These are phyloP conservation scores for Ophiostoma quercus DNA, from an alignment of 2,329 filamentous ascomycete species.

Conservation along the genomic window DNA sequence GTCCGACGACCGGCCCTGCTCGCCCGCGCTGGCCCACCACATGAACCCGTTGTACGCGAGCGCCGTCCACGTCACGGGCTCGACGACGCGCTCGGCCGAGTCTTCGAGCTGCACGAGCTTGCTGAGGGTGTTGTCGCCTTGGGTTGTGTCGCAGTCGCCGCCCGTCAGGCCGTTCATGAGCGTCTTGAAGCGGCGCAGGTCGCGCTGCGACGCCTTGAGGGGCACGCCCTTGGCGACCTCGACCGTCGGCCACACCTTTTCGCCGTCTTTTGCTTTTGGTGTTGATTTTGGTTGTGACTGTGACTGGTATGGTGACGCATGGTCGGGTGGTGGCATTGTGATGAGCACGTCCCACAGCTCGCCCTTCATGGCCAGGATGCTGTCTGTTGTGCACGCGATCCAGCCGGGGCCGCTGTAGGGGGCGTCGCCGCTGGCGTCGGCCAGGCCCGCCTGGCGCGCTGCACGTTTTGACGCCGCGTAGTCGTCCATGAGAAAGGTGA, in stretches of 20 bases:
- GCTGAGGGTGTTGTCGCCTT: slow-evolving; percentile 17
- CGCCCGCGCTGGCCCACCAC: slow-evolving; percentile 84
- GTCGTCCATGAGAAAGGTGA: slow-evolving; percentile 66
- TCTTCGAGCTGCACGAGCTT: slow-evolving; percentile 31
- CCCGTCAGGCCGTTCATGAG: slow-evolving; percentile 60
- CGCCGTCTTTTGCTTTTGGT: slow-evolving; percentile 43
- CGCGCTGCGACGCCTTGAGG: slow-evolving; percentile 83
- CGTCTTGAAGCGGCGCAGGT: slow-evolving; percentile 71
- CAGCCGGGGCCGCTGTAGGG: slow-evolving; percentile 59
- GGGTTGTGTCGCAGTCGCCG: slow-evolving; percentile 30
- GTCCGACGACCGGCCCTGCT: slow-evolving; percentile 56
- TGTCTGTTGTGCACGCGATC: slow-evolving; percentile 95
- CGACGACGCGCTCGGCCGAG: slow-evolving; percentile 51
- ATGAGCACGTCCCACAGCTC: slow-evolving; percentile 86
- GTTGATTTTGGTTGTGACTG: slow-evolving; percentile 30
- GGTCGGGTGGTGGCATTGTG: slow-evolving; percentile 59
- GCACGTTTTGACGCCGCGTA: slow-evolving; percentile 43
- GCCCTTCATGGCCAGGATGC: slow-evolving; percentile 79
- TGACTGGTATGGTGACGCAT: background rate
- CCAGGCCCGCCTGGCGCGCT: slow-evolving; percentile 28
- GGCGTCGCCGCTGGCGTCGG: slow-evolving; percentile 31
- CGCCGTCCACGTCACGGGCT: slow-evolving; percentile 63
- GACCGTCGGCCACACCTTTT: slow-evolving; percentile 70
- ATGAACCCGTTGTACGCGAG: slow-evolving; percentile 78
- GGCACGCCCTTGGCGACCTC: slow-evolving; percentile 58